Evolutionary conservation across 331 rosid genomes (phyloP), one percentile per base, ranked within the genome.

Genomic region (Rosa hybrid): DNA sequence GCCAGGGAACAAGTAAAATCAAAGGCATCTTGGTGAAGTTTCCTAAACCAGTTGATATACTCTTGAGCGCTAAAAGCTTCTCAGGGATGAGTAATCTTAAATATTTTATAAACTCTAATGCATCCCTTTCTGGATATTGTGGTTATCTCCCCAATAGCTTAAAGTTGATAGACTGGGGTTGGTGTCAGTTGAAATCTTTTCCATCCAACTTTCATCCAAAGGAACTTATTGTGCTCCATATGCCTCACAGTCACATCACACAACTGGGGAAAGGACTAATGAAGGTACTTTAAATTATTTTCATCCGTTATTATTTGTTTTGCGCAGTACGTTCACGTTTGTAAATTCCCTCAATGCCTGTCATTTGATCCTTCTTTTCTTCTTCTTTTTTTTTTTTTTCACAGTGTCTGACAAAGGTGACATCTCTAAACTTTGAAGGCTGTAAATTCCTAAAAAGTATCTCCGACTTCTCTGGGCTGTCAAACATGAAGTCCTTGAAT

Each of bases 71-170:
- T 46, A 39, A 67, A 48, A 49, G 46, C 51, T 68, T 78, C 41
- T 51, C 75, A 4, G 12, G 25, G 8, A 78, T 68, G 81, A 65
- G 65, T 3, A 27, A 71, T 34, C 65, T 78, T 6, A 68, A 38
- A 51, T 63, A 65, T 60, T 78, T 78, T 39, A 18, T 20, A 50
- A 41, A 65, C 54, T 49, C 54, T 39, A 78, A 78, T n/a, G 75
- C 16, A 45, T 49, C 11, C 75, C 75, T 78, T 50, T 78, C 56
- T 12, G 81, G 81, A 78, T 63, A 34, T 23, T 39, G 67, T 68
- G 75, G 48, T 4, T 65, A 68, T 78, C 51, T 78, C 44, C 70
- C 81, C 7, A 20, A 68, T 10, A 45, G 69, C 67, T 68, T 78
- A 53, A 49, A 64, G 42, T 73, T 78, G 68, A 62, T 68, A 6